Evolutionary conservation across 1,139 yeast genomes (phyloP).

Genomic region (Zygosaccharomyces sapae): DNA sequence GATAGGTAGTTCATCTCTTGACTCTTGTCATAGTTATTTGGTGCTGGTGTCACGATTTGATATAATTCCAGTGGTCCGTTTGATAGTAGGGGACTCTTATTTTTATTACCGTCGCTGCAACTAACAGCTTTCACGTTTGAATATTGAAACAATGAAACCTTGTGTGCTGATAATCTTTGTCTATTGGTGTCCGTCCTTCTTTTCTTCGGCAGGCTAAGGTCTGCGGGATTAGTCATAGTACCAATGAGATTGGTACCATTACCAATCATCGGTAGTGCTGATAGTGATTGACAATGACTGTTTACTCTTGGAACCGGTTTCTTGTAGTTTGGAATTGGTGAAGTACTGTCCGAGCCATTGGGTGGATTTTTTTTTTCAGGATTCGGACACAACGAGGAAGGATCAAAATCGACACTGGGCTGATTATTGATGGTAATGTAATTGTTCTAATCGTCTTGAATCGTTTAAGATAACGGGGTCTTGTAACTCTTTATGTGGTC

Average conservation of each 20-base stretch:
- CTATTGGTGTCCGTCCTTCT: constrained; percentile 8
- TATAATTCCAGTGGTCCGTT: constrained; percentile 32
- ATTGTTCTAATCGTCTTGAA: neutral
- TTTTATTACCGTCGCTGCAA: constrained; percentile 9
- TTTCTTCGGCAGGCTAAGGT: neutral
- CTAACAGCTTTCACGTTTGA: constrained; percentile 28
- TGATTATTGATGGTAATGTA: neutral
- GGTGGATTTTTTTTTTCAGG: neutral
- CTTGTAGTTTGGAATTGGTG: neutral
- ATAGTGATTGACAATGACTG: neutral
- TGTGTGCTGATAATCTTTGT: constrained; percentile 32
- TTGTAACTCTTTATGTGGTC: no score
- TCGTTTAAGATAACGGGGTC: no score
- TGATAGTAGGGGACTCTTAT: constrained; percentile 22
- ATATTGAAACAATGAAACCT: constrained; percentile 31
- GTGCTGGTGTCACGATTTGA: constrained; percentile 24
- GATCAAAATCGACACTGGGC: neutral
- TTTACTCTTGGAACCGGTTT: neutral
- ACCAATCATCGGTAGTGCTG: neutral
- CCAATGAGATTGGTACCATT: neutral
- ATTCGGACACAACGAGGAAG: constrained; percentile 1
- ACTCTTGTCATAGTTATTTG: constrained; percentile 14
- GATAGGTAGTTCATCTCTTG: constrained; percentile 33
- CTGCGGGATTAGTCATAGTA: neutral
- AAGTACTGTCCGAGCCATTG: neutral